Evolutionary conservation across 164 flowering plant species (phyloP).

Genomic region (Nymphaea thermarum): DNA sequence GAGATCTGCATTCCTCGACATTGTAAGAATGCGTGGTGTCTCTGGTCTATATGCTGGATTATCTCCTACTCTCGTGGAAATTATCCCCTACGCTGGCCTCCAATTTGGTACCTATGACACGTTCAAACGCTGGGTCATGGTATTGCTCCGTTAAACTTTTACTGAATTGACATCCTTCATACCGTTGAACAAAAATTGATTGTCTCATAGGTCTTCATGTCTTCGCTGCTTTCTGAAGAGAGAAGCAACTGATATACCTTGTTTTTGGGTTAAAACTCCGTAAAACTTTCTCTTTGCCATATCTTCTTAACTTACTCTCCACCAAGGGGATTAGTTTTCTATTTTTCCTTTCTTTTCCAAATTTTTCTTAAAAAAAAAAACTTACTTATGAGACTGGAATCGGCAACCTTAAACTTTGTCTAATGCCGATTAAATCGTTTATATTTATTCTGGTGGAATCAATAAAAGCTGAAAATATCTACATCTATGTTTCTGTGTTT

Average conservation of each 20-base stretch:
- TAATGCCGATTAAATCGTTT: background rate
- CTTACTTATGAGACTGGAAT: no score
- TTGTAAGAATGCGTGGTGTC: constrained; percentile 58
- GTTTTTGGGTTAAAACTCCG: no score
- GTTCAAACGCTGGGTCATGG: constrained; percentile 91
- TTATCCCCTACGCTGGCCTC: constrained; percentile 91
- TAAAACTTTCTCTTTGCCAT: no score
- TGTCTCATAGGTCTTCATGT: no score
- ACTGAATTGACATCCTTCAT: background rate
- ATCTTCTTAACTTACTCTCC: no score
- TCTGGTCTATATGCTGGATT: constrained; percentile 85
- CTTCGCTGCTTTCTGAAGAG: background rate
- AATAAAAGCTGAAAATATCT: background rate
- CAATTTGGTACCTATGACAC: constrained; percentile 97
- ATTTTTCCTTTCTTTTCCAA: no score
- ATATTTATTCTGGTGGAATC: background rate
- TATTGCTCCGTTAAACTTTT: constrained; percentile 7
- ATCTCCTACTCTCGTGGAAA: constrained; percentile 88
- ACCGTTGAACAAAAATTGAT: no score
- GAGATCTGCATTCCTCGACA: constrained; percentile 77
- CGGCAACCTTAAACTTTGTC: background rate
- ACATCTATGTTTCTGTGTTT: background rate
- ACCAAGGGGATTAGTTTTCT: no score
- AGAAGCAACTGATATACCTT: background rate
- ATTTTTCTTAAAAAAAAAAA: no score